Evolutionary conservation across 78 protist species (phyloP).

Genomic region (Pigoraptor vietnamica): DNA sequence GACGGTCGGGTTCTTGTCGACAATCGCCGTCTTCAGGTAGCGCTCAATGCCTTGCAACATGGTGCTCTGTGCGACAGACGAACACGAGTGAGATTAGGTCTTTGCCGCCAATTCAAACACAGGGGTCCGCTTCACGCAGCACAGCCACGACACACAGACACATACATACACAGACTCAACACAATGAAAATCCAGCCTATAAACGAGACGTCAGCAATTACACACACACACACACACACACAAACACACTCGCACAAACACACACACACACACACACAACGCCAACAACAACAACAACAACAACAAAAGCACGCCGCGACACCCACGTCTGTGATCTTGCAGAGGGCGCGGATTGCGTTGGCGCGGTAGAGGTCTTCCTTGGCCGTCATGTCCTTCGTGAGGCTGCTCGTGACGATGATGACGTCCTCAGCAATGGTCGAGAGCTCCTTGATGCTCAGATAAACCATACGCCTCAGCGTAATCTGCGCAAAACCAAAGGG

Average conservation of each 20-base stretch:
- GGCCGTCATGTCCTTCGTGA: conserved; percentile 82
- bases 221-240: too few species aligned
- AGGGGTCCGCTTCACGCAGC: too few species aligned
- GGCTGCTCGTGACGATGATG: conserved; percentile 75
- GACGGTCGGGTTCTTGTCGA: conserved; percentile 85
- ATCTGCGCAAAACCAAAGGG: conserved; percentile 27
- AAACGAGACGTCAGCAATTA: neutral
- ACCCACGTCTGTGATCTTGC: conserved; percentile 80
- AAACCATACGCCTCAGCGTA: conserved; percentile 84
- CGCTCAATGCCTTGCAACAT: conserved; percentile 74
- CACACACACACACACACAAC: too few species aligned
- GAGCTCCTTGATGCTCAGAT: conserved; percentile 86
- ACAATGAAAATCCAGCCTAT: neutral
- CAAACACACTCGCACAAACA: too few species aligned
- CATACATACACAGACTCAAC: too few species aligned
- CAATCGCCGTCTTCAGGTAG: conserved; percentile 91
- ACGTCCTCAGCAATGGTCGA: conserved; percentile 77
- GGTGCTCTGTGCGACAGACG: neutral
- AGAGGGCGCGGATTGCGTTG: conserved; percentile 90
- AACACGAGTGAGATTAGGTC: too few species aligned
- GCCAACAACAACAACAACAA: too few species aligned
- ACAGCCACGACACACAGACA: too few species aligned
- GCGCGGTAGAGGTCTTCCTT: conserved; percentile 80
- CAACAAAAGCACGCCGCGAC: neutral
- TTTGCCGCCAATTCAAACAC: too few species aligned